Evolutionary conservation across 1,284 basidiomycete genomes (phyloP), one percentile per base, ranked within the genome.

Genomic region (Kwoniella shivajii): DNA sequence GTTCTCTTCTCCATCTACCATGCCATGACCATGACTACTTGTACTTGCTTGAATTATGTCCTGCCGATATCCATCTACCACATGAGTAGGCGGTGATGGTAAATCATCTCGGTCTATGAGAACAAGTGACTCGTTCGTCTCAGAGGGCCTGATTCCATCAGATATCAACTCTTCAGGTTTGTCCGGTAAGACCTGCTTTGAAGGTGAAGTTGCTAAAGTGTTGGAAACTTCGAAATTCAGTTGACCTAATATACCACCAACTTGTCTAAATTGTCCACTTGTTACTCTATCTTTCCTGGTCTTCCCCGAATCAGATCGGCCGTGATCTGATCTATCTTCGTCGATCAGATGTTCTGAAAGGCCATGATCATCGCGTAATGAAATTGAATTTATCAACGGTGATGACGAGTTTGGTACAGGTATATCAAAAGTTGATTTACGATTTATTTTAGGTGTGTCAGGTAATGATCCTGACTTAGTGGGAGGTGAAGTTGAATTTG

Each of bases 211-310:
- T 47, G 20, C 41, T 13, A n/a, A 6, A 39, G 39, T 34, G 24
- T 29, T 18, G 24, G 29, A 44, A 6, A 29, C 43, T 43, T 68
- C 66, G 45, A 68, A 70, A 6, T 58, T 55, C 45, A 68, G 31
- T 39, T 54, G 49, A 16, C 68, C 68, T 18, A 70, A 50, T 9
- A 66, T 64, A 16, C 65, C 68, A 33, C 68, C 68, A 33, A 67
- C 64, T 43, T 65, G 50, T 37, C 27, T 37, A 46, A 63, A 69
- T 18, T 64, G 60, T 1, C 53, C 56, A 20, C 44, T 56, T 14
- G 49, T 27, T 14, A 55, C 22, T 48, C 30, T 46, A 29, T 42
- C 31, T 43, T 45, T 42, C n/a, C 45, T 20, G 30, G 30, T 49
- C 4, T 24, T 30, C n/a, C 20, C 44, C 2, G 29, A 22, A 26